Base-by-base conservation (phyloP, 108 stramenopile species). In the Bacterosira constricta region DNA sequence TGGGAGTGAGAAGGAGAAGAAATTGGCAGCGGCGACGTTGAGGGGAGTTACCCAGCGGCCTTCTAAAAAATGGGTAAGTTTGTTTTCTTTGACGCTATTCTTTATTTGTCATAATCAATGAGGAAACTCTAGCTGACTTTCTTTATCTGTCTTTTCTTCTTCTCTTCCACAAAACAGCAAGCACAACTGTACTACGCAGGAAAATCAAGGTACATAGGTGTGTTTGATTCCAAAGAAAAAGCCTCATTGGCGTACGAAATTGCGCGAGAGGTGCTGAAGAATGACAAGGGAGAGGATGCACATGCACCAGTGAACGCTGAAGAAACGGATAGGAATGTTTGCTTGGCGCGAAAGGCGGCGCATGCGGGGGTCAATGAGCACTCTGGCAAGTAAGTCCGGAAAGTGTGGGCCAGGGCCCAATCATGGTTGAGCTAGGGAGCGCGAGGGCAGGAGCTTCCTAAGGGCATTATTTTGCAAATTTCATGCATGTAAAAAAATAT, bases 301-400 rank as follows among this genome's bases (percentile, higher is more conserved):
- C 49, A 47, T 29, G 69, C 49, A 25, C 69, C 68, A 0, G 63
- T 81, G 13, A 83, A 63, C 20, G 62, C 76, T 12, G 87, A 89
- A 44, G 73, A 76, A 25, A 91, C 88, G 8, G 92, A 93, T 52
- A 73, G 68, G 36, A 83, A 87, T 50, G 90, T 93, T 30, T 84
- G 81, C 41, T 63, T 84, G 10, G 92, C 92, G 15, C 80, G 92
- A 38, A 89, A 90, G 70, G 92, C 92, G 31, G 92, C 92, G 4
- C 90, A 90, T 76, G 90, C 89, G 36, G 92, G 92, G 41, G 90
- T 93, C 39, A 92, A 89, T 64, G 88, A 56, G 36, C 55, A 32
- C 4, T 18, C 34, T 37, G n/a, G 55, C 55, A 37, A 17, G 36
- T n/a, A 56, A 15, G 26, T n/a, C n/a, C n/a, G n/a, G n/a, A n/a